phyloP scores from a whole-genome alignment of 139 green algal genomes.

The Tetradesmus lagerheimii region DNA sequence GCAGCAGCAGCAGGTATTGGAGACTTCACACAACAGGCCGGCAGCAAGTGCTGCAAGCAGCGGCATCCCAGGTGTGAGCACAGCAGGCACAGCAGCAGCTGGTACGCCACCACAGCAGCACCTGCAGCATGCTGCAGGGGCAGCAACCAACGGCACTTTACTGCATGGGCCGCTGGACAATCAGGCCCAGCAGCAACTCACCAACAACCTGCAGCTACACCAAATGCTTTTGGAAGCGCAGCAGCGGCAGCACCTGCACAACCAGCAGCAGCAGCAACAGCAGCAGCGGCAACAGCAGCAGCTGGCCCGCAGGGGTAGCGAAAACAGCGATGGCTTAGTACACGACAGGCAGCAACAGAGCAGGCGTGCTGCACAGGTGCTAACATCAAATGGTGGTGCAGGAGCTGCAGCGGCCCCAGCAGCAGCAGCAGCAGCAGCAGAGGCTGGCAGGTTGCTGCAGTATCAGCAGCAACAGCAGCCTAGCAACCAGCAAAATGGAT shows the following conservation, averaged over 20 bases:
- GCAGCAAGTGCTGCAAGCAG: neutral
- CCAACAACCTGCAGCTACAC: neutral
- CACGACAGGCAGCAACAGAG: no score
- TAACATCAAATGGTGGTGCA: neutral
- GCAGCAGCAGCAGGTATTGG: neutral
- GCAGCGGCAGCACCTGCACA: neutral
- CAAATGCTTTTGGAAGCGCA: neutral
- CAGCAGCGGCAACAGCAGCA: neutral
- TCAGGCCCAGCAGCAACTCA: neutral
- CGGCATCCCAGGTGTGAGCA: neutral
- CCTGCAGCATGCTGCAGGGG: neutral
- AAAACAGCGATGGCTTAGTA: no score
- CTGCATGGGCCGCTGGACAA: neutral
- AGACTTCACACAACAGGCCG: neutral
- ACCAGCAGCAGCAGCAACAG: neutral
- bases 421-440: neutral
- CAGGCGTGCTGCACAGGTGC: no score
- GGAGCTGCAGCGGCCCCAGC: neutral
- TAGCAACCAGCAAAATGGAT: no score
- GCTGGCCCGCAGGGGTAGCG: no score
- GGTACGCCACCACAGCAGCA: neutral
- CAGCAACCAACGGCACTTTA: neutral
- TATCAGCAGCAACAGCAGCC: neutral
- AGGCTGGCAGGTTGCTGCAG: neutral
- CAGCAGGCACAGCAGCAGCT: neutral